Conservation (phyloP, 2,329 filamentous ascomycete species). For the Xylaria sp. region DNA sequence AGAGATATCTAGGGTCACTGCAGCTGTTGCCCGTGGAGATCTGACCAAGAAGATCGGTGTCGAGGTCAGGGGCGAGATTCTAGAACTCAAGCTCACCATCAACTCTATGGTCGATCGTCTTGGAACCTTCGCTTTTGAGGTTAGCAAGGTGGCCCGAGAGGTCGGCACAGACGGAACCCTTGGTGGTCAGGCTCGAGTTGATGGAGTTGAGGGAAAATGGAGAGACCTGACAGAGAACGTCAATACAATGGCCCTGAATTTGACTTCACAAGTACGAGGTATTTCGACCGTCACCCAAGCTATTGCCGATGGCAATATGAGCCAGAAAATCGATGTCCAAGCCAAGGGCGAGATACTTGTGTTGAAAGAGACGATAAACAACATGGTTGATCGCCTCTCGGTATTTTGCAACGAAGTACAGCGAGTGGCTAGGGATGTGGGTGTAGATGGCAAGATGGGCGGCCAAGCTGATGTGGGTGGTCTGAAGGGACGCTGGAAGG, state of each 20-base stretch:
- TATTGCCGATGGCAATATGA: constrained; percentile 95
- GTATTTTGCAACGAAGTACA: constrained; percentile 98
- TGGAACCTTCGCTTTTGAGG: constrained; percentile 94
- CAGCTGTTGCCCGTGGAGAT: constrained; percentile 92
- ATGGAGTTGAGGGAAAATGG: constrained; percentile 97
- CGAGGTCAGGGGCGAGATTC: constrained; percentile 91
- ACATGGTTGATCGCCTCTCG: constrained; percentile 96
- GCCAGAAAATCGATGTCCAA: constrained; percentile 93
- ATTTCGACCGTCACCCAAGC: constrained; percentile 95
- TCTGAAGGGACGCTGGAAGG: constrained; percentile 94
- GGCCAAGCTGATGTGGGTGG: constrained; percentile 95
- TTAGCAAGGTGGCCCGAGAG: constrained; percentile 93
- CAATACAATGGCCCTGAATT: constrained; percentile 78
- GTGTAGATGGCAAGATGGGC: constrained; percentile 98
- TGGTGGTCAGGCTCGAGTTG: constrained; percentile 91
- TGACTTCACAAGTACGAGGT: constrained; percentile 82
- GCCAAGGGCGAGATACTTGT: constrained; percentile 95
- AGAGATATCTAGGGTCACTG: constrained; percentile 97
- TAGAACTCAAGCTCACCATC: constrained; percentile 96
- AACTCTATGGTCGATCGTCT: constrained; percentile 99
- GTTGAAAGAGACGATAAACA: constrained; percentile 95
- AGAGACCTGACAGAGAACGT: constrained; percentile 94
- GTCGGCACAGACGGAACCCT: constrained; percentile 96
- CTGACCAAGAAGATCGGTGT: constrained; percentile 96
- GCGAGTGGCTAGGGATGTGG: constrained; percentile 93